Evolutionary conservation across 78 protist species (phyloP).

Genomic region (Emiliania huxleyi): DNA sequence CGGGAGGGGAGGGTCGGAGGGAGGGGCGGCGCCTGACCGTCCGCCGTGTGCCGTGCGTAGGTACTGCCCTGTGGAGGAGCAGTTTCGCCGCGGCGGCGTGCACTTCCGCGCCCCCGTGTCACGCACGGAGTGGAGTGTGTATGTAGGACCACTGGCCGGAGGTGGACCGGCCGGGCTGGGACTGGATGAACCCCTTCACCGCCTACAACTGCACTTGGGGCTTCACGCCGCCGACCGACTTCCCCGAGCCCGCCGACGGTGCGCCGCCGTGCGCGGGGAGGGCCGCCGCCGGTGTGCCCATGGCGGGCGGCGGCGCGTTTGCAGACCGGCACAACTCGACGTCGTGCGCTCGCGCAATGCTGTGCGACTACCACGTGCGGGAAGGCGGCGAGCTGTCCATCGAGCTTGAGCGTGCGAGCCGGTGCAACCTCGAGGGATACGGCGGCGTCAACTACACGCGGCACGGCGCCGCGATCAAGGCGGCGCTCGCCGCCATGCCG

Average conservation of each 20-base stretch:
- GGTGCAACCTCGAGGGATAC: background rate
- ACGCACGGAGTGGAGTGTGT: too few species aligned
- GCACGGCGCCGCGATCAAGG: background rate
- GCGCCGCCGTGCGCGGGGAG: background rate
- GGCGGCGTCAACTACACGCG: background rate
- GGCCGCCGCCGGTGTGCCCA: background rate
- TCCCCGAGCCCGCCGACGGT: background rate
- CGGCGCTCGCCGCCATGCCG: background rate
- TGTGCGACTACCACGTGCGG: background rate
- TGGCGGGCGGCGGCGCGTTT: background rate
- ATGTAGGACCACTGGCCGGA: background rate
- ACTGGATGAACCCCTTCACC: background rate
- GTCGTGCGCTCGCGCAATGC: background rate
- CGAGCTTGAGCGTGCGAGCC: background rate
- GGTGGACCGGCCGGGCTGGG: background rate
- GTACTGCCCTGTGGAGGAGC: background rate
- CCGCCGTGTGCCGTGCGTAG: too few species aligned
- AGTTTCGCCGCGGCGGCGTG: too few species aligned
- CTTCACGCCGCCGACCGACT: background rate
- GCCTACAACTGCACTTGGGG: conserved; percentile 14
- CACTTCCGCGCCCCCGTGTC: too few species aligned
- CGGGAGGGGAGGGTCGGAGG: too few species aligned
- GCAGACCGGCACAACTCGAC: background rate
- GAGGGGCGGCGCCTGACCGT: too few species aligned
- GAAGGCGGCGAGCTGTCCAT: background rate